Base-by-base conservation (phyloP, 1,284 basidiomycete species). In the Ganoderma meredithae region DNA sequence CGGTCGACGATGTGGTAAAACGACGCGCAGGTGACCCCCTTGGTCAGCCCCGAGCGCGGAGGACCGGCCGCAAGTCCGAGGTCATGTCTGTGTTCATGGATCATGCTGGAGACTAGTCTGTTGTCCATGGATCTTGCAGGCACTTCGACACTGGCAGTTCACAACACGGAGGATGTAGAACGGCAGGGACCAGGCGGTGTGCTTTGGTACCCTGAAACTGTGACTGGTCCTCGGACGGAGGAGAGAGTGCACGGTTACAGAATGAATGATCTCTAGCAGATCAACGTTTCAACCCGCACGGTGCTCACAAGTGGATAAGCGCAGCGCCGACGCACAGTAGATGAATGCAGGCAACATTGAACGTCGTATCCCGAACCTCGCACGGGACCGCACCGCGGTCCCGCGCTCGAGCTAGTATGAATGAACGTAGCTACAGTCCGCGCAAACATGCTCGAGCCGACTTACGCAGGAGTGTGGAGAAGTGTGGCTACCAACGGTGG, bases 51-150 rank as follows among this genome's bases (percentile, higher is more conserved):
- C 31, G 31, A 55, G 31, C 53, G 53, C 53, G 53, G 53, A 33
- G 53, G 53, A 55, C 31, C 53, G 53, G 53, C 53, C 25, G 27
- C 53, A 17, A 17, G 27, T 55, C 53, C 53, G 53, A 36, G 36
- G 22, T 49, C 19, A 10, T 19, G 47, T 13, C 47, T 49, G 47
- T 25, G 10, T 25, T 49, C 47, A n/a, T 6, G n/a, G 47, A 12
- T 49, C 47, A 3, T 49, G 10, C 3, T 22, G 47, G 22, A 25
- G 22, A 22, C 43, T 44, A 44, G 43, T 9, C 7, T 49, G 47
- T 49, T 22, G 7, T 25, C 22, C 22, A 22, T 22, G n/a, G n/a
- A 49, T 25, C 9, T 22, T 9, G 6, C 1, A 36, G 36, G 36
- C 47, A 49, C 22, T 12, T 25, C 25, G 47, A 25, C 47, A 31